Base-by-base conservation (phyloP, 305 asterid genomes). In the Fraxinus ornus region DNA sequence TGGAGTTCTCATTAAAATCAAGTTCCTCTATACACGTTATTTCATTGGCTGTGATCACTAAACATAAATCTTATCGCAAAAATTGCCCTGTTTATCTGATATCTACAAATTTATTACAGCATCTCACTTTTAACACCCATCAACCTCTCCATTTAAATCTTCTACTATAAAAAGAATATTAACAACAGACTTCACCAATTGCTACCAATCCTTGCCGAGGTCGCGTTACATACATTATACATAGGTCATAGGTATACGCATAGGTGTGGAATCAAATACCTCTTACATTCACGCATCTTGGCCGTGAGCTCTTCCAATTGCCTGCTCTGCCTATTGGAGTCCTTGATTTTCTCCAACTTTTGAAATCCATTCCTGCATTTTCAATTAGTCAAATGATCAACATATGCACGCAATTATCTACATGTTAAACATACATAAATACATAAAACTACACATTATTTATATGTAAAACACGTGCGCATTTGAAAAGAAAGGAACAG, bases 201-300 rank as follows among this genome's bases (percentile, higher is more conserved):
- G 74, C 73, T 47, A 71, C 66, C 36, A 6, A 62, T 62, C 32
- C 30, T 62, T 62, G 32, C 71, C 7, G 62, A 49, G 21, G 17
- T 17, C 21, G 62, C 22, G 24, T 7, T 62, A 15, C 26, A 60
- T 74, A 74, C 32, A 30, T 30, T 6, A 60, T 74, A 74, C 32
- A 30, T 30, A 71, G 80, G 35, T 82, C 70, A 77, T 28, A 72
- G 52, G 24, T 17, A 68, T 70, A 52, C 37, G 33, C 47, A 39
- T 17, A 73, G 76, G 57, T 57, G 73, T 76, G 44, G 83, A 79
- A 81, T 55, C 82, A 81, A 80, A 75, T 92, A 93, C 98, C 97
- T 93, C 90, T 95, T 94, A 91, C 97, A 95, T 49, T 95, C 98
- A 44, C 98, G 97, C 99, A 95, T 93, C 92, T 95, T 93, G 37